phyloP scores from a whole-genome alignment of 805 yeast genomes.

The Cyberlindnera galapagoensis region DNA sequence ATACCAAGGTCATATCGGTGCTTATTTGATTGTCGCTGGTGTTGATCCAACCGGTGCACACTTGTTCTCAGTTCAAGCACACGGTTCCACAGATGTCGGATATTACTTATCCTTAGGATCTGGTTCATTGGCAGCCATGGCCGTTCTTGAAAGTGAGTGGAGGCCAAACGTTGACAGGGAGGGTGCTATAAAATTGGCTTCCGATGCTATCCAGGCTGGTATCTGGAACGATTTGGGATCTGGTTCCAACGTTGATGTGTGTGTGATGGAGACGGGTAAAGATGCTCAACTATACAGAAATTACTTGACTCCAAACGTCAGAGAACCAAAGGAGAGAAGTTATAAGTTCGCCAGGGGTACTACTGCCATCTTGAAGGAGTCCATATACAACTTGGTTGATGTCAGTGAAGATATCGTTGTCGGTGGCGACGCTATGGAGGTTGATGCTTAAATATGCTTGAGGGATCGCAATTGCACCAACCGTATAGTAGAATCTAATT shows the following conservation, averaged over 20 bases:
- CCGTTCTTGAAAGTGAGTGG: conserved; percentile 89
- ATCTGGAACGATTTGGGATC: conserved; percentile 99
- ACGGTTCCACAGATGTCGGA: conserved; percentile 96
- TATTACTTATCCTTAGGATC: conserved; percentile 90
- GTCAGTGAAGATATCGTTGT: conserved; percentile 58
- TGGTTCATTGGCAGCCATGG: conserved; percentile 98
- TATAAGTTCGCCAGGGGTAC: conserved; percentile 91
- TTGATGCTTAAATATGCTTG: no score
- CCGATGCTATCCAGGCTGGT: conserved; percentile 95
- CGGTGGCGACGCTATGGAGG: conserved; percentile 43
- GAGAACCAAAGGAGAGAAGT: conserved; percentile 73
- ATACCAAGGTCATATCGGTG: conserved; percentile 97
- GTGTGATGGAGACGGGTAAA: conserved; percentile 92
- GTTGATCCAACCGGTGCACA: conserved; percentile 95
- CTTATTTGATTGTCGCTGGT: conserved; percentile 97
- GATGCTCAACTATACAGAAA: conserved; percentile 83
- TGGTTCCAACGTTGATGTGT: conserved; percentile 95
- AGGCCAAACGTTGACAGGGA: conserved; percentile 69
- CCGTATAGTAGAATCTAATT: no score
- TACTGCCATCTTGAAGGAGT: conserved; percentile 75
- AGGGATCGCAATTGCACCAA: no score
- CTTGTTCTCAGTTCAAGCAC: conserved; percentile 90
- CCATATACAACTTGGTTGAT: conserved; percentile 58
- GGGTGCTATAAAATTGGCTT: conserved; percentile 85
- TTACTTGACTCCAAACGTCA: conserved; percentile 83